Conservation (phyloP, 352 stramenopile species). For the Pythium utonaiense region DNA sequence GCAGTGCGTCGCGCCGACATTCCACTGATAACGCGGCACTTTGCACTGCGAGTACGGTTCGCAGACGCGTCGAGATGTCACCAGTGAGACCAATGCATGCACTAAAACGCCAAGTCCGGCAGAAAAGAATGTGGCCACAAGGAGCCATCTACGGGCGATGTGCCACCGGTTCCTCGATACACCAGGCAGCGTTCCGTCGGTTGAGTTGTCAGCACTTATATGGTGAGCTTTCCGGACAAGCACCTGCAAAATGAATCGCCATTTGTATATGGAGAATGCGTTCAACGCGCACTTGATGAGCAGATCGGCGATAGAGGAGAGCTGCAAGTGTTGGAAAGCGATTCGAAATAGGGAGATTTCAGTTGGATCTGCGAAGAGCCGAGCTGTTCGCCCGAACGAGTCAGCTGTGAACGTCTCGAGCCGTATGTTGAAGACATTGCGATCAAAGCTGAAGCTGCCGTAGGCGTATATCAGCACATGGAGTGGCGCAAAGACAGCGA, state of each 20-base stretch:
- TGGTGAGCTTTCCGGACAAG: neutral
- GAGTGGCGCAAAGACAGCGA: slow-evolving; percentile 50
- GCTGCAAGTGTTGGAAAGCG: slow-evolving; percentile 43
- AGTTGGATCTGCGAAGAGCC: slow-evolving; percentile 41
- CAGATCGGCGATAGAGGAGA: slow-evolving; percentile 24
- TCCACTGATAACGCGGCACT: slow-evolving; percentile 26
- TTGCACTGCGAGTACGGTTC: slow-evolving; percentile 8
- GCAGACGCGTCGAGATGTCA: slow-evolving; percentile 2
- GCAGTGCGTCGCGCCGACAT: slow-evolving; percentile 15
- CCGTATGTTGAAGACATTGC: slow-evolving; percentile 31
- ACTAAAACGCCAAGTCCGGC: slow-evolving; percentile 11
- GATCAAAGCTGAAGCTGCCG: slow-evolving; percentile 41
- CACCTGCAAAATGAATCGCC: slow-evolving; percentile 28
- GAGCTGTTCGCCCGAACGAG: slow-evolving; percentile 35
- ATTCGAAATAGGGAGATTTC: slow-evolving; percentile 41
- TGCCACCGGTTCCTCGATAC: neutral
- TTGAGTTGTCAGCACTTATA: no score
- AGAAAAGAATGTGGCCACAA: neutral
- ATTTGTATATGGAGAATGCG: slow-evolving; percentile 39
- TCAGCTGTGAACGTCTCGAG: slow-evolving; percentile 21
- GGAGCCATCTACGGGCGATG: neutral
- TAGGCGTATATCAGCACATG: slow-evolving; percentile 41
- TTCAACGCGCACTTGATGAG: slow-evolving; percentile 39
- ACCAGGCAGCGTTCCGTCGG: neutral
- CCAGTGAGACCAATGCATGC: slow-evolving; percentile 16